Conservation (phyloP, 768 basidiomycete species). For the Russula earlei region DNA sequence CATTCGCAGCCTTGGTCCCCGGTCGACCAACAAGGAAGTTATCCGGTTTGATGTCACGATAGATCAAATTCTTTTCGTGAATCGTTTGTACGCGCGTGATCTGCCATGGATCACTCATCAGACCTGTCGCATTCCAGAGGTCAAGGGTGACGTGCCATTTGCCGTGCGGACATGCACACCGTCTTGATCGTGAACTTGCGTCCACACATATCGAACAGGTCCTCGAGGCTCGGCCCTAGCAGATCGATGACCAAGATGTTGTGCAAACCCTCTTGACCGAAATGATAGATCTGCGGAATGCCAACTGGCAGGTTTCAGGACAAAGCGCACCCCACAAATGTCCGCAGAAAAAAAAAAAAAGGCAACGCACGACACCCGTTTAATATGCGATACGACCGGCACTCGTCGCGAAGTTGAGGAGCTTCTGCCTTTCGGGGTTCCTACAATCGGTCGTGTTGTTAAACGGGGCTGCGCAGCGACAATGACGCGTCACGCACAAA, state of each 20-base stretch:
- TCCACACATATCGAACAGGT: constrained; percentile 98
- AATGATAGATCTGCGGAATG: constrained; percentile 99
- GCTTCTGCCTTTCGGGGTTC: constrained; percentile 93
- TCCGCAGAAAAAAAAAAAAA: neutral
- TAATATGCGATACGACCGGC: constrained; percentile 89
- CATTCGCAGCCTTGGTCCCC: constrained; percentile 79
- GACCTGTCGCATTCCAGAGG: neutral
- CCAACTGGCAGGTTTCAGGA: constrained; percentile 49
- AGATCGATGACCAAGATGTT: constrained; percentile 99
- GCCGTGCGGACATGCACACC: constrained; percentile 96
- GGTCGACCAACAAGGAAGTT: constrained; percentile 97
- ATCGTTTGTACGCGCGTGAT: constrained; percentile 93
- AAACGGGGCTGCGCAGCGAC: constrained; percentile 6
- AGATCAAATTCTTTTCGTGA: constrained; percentile 99
- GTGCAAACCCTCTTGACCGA: constrained; percentile 96
- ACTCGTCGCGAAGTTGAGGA: constrained; percentile 96
- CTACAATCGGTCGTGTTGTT: constrained; percentile 30
- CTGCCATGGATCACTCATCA: constrained; percentile 33
- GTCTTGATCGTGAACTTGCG: constrained; percentile 98
- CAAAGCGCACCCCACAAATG: constrained; percentile 10
- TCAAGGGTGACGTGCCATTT: constrained; percentile 56
- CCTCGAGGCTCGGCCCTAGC: constrained; percentile 92
- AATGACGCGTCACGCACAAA: constrained; percentile 57
- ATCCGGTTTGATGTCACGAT: constrained; percentile 99
- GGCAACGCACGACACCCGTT: constrained; percentile 65